Evolutionary conservation across 805 yeast genomes (phyloP).

Genomic region (Sugiyamaella mastotermitis): DNA sequence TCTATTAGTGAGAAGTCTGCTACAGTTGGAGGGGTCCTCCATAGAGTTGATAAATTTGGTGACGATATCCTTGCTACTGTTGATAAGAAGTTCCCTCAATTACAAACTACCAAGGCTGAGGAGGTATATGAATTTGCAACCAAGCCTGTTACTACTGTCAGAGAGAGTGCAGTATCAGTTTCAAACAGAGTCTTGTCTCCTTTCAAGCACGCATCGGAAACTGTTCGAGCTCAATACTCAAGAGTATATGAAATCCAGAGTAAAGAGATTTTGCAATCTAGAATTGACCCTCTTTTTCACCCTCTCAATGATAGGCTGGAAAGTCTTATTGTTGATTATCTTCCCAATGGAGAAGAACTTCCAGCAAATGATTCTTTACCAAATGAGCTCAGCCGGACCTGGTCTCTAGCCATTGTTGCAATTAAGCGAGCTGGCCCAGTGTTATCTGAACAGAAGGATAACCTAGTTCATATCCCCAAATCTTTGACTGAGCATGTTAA

Average conservation of each 20-base stretch:
- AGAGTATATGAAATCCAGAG: conserved; percentile 53
- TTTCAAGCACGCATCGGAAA: conserved; percentile 33
- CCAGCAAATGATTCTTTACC: conserved; percentile 39
- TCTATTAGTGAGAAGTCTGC: conserved; percentile 29
- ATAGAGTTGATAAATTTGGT: conserved; percentile 46
- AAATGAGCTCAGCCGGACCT: conserved; percentile 55
- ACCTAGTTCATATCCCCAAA: conserved; percentile 13
- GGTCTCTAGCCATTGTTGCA: conserved; percentile 38
- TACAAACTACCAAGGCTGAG: conserved; percentile 54
- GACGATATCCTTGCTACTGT: conserved; percentile 50
- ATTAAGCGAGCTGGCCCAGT: conserved; percentile 20
- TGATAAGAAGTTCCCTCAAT: conserved; percentile 54
- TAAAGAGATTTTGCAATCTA: conserved; percentile 55
- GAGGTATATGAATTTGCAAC: conserved; percentile 36
- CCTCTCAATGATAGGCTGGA: conserved; percentile 57
- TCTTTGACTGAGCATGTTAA: conserved; percentile 18
- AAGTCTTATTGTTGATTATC: conserved; percentile 36
- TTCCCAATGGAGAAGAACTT: conserved; percentile 39
- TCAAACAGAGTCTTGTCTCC: conserved; percentile 44
- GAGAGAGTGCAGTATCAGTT: conserved; percentile 31
- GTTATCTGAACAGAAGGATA: conserved; percentile 16
- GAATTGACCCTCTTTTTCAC: conserved; percentile 53
- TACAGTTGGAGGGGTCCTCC: conserved; percentile 33
- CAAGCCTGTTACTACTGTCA: conserved; percentile 33
- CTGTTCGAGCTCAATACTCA: conserved; percentile 46